Percentiles rank a stretch among this genome's conserved stretches.
Evolutionary conservation across 768 basidiomycete species (phyloP).

Genomic region (Collybia sordida): DNA sequence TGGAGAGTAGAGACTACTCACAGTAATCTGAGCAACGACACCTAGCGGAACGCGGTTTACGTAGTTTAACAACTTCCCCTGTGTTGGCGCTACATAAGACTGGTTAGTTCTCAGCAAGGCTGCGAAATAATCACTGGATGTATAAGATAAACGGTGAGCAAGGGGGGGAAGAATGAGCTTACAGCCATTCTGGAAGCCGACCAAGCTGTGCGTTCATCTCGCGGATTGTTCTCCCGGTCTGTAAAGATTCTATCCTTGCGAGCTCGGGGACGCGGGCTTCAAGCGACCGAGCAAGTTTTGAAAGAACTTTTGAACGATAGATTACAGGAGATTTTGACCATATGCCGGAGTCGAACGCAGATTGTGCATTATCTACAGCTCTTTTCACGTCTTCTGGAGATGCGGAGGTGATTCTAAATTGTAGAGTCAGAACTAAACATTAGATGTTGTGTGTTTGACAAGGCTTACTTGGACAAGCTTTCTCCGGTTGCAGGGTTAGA

Average conservation of each 20-base stretch:
- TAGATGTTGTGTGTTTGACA: background rate
- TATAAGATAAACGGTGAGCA: slow-evolving; percentile 1
- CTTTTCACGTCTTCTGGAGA: slow-evolving; percentile 49
- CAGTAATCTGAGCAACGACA: slow-evolving; percentile 88
- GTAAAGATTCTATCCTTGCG: slow-evolving; percentile 65
- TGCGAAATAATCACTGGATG: slow-evolving; percentile 69
- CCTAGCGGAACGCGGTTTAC: slow-evolving; percentile 80
- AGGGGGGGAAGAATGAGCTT: slow-evolving; percentile 22
- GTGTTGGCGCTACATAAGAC: slow-evolving; percentile 71
- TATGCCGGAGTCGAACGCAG: slow-evolving; percentile 59
- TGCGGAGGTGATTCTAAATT: slow-evolving; percentile 52
- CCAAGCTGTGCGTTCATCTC: slow-evolving; percentile 82
- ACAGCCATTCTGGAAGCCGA: slow-evolving; percentile 88
- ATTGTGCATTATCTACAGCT: slow-evolving; percentile 56
- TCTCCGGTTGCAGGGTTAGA: slow-evolving; percentile 71
- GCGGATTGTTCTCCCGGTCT: slow-evolving; percentile 79
- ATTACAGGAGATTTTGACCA: slow-evolving; percentile 68
- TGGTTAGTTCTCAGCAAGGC: slow-evolving; percentile 72
- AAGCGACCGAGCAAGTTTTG: slow-evolving; percentile 61
- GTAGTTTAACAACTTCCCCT: slow-evolving; percentile 78
- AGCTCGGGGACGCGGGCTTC: slow-evolving; percentile 57
- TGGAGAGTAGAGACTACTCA: slow-evolving; percentile 26
- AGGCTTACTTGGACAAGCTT: slow-evolving; percentile 52
- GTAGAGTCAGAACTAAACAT: background rate
- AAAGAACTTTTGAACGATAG: slow-evolving; percentile 63